Evolutionary conservation across 345 rosid species (phyloP).

Genomic region (Odontarrhena argentea): DNA sequence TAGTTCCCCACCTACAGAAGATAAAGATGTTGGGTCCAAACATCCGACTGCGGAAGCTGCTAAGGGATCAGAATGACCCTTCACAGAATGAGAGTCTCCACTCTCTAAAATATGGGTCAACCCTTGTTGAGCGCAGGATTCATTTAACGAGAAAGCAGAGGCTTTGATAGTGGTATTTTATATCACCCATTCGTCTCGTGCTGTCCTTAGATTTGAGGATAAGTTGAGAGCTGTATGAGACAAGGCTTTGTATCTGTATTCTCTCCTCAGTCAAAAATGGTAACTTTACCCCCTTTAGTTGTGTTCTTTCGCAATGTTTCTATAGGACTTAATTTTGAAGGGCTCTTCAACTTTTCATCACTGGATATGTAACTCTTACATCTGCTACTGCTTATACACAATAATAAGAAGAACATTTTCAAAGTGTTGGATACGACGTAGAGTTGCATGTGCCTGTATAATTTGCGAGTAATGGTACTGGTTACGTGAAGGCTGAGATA

Average conservation of each 20-base stretch:
- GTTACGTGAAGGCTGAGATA: background rate
- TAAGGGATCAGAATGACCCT: conserved; percentile 4
- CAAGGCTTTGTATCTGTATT: conserved; percentile 9
- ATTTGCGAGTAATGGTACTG: conserved; percentile 8
- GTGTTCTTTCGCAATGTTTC: background rate
- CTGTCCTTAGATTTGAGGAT: conserved; percentile 14
- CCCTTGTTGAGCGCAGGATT: background rate
- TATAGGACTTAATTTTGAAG: background rate
- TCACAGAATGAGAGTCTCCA: background rate
- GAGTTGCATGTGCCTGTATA: conserved; percentile 3
- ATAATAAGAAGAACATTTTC: background rate
- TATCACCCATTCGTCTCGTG: conserved; percentile 1
- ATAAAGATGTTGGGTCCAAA: conserved; percentile 28
- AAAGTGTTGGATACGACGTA: background rate
- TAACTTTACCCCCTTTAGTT: background rate
- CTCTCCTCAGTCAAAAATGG: conserved; percentile 2
- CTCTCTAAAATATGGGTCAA: background rate
- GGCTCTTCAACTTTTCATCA: conserved; percentile 11
- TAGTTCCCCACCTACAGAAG: conserved; percentile 11
- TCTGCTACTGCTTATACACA: conserved; percentile 11
- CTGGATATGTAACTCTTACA: conserved; percentile 18
- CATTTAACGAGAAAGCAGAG: background rate
- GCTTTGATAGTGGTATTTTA: conserved; percentile 16
- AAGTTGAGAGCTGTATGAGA: conserved; percentile 12
- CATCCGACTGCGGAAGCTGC: conserved; percentile 10